Conservation (phyloP, 1,284 basidiomycete species). For the Sporisorium sorghi region DNA sequence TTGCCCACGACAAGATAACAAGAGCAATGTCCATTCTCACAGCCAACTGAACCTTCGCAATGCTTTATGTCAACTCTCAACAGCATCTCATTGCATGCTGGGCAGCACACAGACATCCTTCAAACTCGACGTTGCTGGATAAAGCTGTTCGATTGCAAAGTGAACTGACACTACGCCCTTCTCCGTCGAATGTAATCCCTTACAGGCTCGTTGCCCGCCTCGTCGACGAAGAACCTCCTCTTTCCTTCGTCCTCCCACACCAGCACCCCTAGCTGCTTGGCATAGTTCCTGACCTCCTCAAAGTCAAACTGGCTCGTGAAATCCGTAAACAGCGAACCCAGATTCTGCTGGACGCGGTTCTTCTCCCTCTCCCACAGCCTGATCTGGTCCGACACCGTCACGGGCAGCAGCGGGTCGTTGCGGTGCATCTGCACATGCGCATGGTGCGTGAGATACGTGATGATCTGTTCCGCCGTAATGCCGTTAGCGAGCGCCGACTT, state of each 20-base stretch:
- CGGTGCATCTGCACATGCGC: slow-evolving; percentile 98
- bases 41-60: too few relatives aligned
- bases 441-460: slow-evolving; percentile 91
- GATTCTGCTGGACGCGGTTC: slow-evolving; percentile 77
- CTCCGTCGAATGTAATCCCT: slow-evolving; percentile 59
- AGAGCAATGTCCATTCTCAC: too few relatives aligned
- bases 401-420: slow-evolving; percentile 89
- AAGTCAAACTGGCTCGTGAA: slow-evolving; percentile 88
- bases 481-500: slow-evolving; percentile 93
- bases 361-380: slow-evolving; percentile 97
- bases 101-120: neutral
- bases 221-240: slow-evolving; percentile 84
- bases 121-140: neutral
- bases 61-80: too few relatives aligned
- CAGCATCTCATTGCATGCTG: too few relatives aligned
- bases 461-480: slow-evolving; percentile 96
- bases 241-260: slow-evolving; percentile 80
- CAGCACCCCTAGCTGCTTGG: slow-evolving; percentile 82
- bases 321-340: slow-evolving; percentile 79
- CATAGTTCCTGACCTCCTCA: slow-evolving; percentile 86
- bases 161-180: slow-evolving; percentile 13
- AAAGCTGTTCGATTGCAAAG: slow-evolving; percentile 1
- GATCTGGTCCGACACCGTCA: slow-evolving; percentile 97
- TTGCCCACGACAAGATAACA: too few relatives aligned
- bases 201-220: slow-evolving; percentile 74